Evolutionary conservation across 2,329 filamentous ascomycete species (phyloP).

Genomic region (Aspergillaceae sp.): DNA sequence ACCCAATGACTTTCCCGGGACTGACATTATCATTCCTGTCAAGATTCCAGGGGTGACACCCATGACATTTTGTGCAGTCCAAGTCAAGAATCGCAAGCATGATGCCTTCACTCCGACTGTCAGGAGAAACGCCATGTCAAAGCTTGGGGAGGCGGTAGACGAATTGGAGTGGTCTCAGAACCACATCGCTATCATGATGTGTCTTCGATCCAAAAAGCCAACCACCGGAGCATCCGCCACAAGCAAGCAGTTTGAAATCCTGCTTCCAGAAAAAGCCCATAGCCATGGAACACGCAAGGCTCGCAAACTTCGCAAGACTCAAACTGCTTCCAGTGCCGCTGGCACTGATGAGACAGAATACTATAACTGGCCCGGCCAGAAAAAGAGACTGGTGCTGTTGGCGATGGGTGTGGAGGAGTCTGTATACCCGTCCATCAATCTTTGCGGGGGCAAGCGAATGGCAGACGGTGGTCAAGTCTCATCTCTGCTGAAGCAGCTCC

Average conservation of each 20-base stretch:
- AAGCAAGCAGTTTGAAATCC: no score
- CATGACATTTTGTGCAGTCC: background rate
- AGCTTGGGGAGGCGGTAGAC: no score
- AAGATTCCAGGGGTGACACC: background rate
- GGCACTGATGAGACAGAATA: background rate
- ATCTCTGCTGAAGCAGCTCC: background rate
- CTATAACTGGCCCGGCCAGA: background rate
- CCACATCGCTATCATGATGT: no score
- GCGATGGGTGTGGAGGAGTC: background rate
- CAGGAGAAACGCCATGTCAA: no score
- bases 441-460: background rate
- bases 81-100: no score
- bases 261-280: no score
- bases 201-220: no score
- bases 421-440: background rate
- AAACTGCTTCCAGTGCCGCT: background rate
- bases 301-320: background rate
- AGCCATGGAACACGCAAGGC: no score
- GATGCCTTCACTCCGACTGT: no score
- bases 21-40: background rate
- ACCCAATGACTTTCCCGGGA: background rate
- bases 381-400: background rate
- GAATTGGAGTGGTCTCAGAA: no score
- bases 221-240: no score
- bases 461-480: background rate